These are phyloP conservation scores for Aurantiochytrium sp. DNA, from an alignment of 108 stramenopile species.

Conservation along the genomic window DNA sequence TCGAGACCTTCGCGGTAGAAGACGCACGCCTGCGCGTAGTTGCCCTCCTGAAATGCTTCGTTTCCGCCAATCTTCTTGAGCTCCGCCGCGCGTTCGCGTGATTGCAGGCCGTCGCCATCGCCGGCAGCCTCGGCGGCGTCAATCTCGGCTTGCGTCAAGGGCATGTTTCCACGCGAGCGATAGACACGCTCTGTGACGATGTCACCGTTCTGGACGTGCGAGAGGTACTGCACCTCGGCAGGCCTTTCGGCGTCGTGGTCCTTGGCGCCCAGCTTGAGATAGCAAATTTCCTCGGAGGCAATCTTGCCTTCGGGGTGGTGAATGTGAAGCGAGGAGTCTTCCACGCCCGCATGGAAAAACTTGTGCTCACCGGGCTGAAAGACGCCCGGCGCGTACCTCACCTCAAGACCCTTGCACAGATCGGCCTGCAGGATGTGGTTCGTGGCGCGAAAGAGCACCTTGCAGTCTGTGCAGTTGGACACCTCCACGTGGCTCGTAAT, in stretches of 20 bases:
- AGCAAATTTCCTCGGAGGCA: not conserved
- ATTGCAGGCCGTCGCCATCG: slow-evolving; percentile 10
- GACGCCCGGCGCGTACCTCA: not conserved
- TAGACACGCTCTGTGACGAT: not conserved
- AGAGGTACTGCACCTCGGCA: not conserved
- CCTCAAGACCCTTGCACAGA: not conserved
- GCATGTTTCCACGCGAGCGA: not conserved
- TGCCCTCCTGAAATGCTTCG: not conserved
- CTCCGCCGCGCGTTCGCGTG: not conserved
- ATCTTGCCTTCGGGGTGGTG: not conserved
- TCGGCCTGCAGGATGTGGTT: not conserved
- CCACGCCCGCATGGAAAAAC: not conserved
- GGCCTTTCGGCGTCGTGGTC: not conserved
- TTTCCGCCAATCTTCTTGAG: slow-evolving; percentile 20
- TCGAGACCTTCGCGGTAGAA: not conserved
- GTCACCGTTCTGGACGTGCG: not conserved
- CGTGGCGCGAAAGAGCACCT: not conserved
- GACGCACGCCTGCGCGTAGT: not conserved
- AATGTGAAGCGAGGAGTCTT: not conserved
- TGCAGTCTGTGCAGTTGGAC: not conserved
- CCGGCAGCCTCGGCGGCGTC: not conserved
- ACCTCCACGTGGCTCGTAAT: slow-evolving; percentile 6
- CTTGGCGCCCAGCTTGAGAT: not conserved
- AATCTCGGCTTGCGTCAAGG: not conserved
- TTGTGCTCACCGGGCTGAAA: not conserved